Evolutionary conservation across 1,284 basidiomycete species (phyloP).

Genomic region (Cryptococcus neoformans): DNA sequence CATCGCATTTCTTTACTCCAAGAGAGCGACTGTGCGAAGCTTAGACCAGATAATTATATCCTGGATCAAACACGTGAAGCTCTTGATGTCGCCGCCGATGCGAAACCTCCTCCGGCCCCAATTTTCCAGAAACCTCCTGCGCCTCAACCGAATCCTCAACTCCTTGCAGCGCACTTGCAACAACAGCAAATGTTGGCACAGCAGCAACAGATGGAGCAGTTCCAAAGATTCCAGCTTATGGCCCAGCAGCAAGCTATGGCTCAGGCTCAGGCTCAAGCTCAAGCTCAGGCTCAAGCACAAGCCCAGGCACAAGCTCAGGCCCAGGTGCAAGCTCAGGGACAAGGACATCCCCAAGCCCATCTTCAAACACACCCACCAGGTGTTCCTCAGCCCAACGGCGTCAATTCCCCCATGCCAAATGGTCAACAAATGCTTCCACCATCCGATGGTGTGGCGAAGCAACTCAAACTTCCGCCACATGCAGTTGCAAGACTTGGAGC

Average conservation of each 20-base stretch:
- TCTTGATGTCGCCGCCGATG: conserved; percentile 24
- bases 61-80: conserved; percentile 28
- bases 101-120: conserved; percentile 41
- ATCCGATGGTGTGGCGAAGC: conserved; percentile 16
- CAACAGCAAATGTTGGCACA: conserved; percentile 36
- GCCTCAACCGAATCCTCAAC: conserved; percentile 26
- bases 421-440: conserved; percentile 1
- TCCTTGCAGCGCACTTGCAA: conserved; percentile 25
- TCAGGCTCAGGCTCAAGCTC: conserved; percentile 17
- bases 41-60: conserved; percentile 34
- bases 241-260: conserved; percentile 35
- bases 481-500: conserved; percentile 38
- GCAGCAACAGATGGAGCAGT: conserved; percentile 40
- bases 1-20: conserved; percentile 37
- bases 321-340: conserved; percentile 10
- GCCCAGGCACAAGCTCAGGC: conserved; percentile 3
- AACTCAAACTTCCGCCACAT: conserved; percentile 43
- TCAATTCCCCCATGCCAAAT: conserved; percentile 6
- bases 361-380: conserved; percentile 1
- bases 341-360: background rate
- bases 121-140: conserved; percentile 41
- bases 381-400: conserved; percentile 1
- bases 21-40: conserved; percentile 40
- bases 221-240: conserved; percentile 37
- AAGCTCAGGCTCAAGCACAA: conserved; percentile 15